phyloP scores from a whole-genome alignment of 73 alveolate species.

The Uronychia binucleata region DNA sequence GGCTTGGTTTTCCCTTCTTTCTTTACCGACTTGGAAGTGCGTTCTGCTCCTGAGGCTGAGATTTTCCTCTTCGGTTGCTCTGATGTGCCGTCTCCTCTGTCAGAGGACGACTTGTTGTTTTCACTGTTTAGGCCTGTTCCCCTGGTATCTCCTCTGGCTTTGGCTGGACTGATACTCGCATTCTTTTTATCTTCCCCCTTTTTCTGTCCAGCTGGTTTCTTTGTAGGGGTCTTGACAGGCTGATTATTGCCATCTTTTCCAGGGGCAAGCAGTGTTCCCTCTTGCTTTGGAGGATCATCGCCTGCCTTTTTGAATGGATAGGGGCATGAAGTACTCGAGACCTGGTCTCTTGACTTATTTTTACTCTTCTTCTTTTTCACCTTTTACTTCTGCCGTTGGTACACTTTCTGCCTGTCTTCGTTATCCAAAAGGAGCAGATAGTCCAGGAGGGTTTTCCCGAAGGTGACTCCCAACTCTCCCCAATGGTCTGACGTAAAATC shows the following conservation, averaged over 20 bases:
- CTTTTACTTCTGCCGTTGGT: constrained; percentile 1
- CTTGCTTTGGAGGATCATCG: background rate
- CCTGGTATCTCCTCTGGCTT: too few species aligned
- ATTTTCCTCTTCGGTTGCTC: too few species aligned
- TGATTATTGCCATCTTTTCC: too few species aligned
- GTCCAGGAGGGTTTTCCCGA: constrained; percentile 38
- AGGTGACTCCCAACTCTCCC: constrained; percentile 23
- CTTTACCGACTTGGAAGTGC: too few species aligned
- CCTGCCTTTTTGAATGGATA: background rate
- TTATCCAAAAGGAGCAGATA: constrained; percentile 31
- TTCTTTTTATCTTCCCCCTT: too few species aligned
- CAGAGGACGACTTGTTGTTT: too few species aligned
- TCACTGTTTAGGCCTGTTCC: too few species aligned
- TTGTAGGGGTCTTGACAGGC: background rate
- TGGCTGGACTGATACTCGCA: too few species aligned
- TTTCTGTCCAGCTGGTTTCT: too few species aligned
- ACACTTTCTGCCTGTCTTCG: constrained; percentile 27
- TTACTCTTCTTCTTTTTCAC: constrained; percentile 37
- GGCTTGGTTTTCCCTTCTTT: background rate
- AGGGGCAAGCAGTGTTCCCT: too few species aligned
- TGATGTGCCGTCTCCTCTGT: too few species aligned
- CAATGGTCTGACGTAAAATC: constrained; percentile 20
- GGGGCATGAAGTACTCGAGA: background rate
- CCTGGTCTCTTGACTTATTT: constrained; percentile 32
- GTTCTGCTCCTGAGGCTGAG: too few species aligned